Base-by-base conservation (phyloP, 805 yeast genomes). In the Yarrowia deformans region DNA sequence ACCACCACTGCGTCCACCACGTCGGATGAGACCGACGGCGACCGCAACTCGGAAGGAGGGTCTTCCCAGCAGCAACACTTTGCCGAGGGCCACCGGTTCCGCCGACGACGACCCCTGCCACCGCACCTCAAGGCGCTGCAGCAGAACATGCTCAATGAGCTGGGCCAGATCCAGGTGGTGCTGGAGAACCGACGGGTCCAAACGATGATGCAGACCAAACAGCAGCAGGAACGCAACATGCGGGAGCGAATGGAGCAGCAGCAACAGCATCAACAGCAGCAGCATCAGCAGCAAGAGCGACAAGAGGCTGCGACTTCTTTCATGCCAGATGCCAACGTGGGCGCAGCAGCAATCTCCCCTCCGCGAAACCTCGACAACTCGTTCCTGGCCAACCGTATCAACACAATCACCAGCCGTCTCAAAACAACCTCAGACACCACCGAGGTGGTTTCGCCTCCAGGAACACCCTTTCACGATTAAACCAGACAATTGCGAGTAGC, bases 101-200 rank as follows among this genome's bases (percentile, higher is more conserved):
- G 68, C 16, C 46, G 68, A 23, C 18, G 56, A 7, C 56, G 68
- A 1, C 68, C 68, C 12, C 46, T 63, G 35, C 45, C 56, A 0
- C 55, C 68, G 18, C 55, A 48, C 3, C 68, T 63, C 56, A 63
- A 63, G 48, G 56, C 43, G 10, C 56, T 63, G 8, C 68, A 63
- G 45, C 52, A 48, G 14, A 39, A 46, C 55, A 63, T 63, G 68
- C 56, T 63, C 18, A 35, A 34, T 16, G 68, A 63, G 18, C 48
- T 63, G 56, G 68, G 56, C 45, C 55, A 63, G 46, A 49, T 63
- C n/a, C 68, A 63, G 43, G 56, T 29, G 43, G 56, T 49, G 9
- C 56, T 63, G 37, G 56, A 37, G 35, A 49, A 23, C 23, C 19
- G 68, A 9, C 56, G 68, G 19, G 45, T 19, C 10, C 56, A 63